Conservation (phyloP, 176 grass and related monocot species). For the Cenchrus fungigraminus region DNA sequence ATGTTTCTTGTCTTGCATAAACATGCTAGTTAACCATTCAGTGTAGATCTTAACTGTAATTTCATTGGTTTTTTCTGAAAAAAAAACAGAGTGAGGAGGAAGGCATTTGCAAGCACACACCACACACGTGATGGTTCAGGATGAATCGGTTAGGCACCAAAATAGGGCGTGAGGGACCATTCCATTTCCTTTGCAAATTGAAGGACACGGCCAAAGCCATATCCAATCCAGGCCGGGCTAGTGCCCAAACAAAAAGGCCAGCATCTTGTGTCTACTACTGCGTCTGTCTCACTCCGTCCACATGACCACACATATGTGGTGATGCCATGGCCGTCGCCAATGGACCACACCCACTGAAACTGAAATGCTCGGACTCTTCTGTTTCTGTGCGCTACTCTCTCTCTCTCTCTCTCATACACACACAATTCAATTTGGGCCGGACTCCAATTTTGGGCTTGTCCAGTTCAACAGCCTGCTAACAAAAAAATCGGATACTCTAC, state of each 20-base stretch:
- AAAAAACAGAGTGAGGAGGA: not conserved
- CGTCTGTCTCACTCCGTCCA: not conserved
- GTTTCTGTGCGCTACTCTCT: not conserved
- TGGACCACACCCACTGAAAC: not conserved
- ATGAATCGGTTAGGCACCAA: not conserved
- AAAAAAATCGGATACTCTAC: not conserved
- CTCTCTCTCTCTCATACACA: not conserved
- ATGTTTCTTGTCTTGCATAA: not conserved
- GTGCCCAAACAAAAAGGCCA: slow-evolving; percentile 7
- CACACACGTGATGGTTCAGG: slow-evolving; percentile 22
- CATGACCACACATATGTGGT: not conserved
- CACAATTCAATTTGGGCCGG: not conserved
- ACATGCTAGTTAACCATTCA: not conserved
- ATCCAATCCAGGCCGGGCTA: not conserved
- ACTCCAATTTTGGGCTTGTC: not conserved
- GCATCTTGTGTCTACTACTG: not conserved
- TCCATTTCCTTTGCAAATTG: slow-evolving; percentile 15
- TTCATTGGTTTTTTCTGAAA: not conserved
- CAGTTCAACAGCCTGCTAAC: not conserved
- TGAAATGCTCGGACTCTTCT: slow-evolving; percentile 7
- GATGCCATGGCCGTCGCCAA: not conserved
- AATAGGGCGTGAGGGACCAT: slow-evolving; percentile 14
- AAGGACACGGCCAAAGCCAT: not conserved
- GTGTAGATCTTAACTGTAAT: not conserved
- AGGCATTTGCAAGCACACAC: not conserved